Percentiles rank a stretch among this genome's conserved stretches.
Evolutionary conservation across 495 filamentous ascomycete genomes (phyloP).

Genomic region (Sporormia fimetaria): DNA sequence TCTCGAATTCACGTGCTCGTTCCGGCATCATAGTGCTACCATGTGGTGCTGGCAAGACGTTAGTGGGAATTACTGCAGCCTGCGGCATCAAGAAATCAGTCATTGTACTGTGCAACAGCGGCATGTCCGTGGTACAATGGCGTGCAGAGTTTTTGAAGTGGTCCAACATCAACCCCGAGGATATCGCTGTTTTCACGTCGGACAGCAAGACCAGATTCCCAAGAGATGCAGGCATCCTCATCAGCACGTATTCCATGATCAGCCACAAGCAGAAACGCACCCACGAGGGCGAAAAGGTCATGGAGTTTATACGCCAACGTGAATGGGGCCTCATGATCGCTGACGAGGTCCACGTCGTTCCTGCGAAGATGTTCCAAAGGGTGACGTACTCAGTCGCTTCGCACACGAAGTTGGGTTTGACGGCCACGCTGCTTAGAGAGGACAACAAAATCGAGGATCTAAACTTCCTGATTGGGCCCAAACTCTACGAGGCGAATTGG

Average conservation of each 20-base stretch:
- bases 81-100: conserved; percentile 96
- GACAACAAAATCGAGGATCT: conserved; percentile 97
- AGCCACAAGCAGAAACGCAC: conserved; percentile 76
- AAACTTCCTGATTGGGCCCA: conserved; percentile 95
- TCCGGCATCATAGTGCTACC: conserved; percentile 96
- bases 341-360: conserved; percentile 97
- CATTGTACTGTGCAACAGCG: conserved; percentile 89
- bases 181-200: conserved; percentile 90
- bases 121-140: conserved; percentile 98
- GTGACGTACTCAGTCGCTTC: conserved; percentile 85
- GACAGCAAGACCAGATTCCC: conserved; percentile 86
- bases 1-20: conserved; percentile 91
- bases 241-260: conserved; percentile 98
- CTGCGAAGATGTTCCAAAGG: conserved; percentile 87
- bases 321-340: conserved; percentile 98
- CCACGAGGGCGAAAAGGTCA: conserved; percentile 91
- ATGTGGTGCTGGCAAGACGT: conserved; percentile 92
- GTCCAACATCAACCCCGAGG: conserved; percentile 91
- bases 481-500: conserved; percentile 98
- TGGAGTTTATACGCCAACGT: conserved; percentile 82
- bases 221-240: conserved; percentile 84
- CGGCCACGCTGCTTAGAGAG: conserved; percentile 86
- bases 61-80: conserved; percentile 93
- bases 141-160: conserved; percentile 90
- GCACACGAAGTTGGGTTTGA: conserved; percentile 93